phyloP scores from a whole-genome alignment of 176 grass and related monocot species.

The Bonia amplexicaulis region DNA sequence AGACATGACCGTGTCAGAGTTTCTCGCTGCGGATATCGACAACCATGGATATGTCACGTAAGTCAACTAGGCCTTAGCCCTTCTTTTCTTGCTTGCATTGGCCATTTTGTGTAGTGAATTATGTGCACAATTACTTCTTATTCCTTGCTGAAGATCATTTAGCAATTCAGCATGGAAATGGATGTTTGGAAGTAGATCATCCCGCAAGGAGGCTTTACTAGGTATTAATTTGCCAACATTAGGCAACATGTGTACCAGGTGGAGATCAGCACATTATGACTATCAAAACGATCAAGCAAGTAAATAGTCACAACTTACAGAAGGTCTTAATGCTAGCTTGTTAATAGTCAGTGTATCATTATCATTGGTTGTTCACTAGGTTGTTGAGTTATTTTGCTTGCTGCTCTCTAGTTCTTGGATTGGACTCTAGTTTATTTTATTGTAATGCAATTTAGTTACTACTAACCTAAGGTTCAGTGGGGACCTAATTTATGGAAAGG shows the following conservation, averaged over 20 bases:
- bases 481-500: not conserved
- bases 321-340: not conserved
- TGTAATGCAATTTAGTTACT: not conserved
- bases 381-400: not conserved
- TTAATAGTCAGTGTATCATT: not conserved
- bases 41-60: slow-evolving; percentile 94
- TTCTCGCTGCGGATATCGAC: slow-evolving; percentile 82
- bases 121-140: not conserved
- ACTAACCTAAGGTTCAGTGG: not conserved
- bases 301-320: not conserved
- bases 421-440: not conserved
- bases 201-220: not conserved
- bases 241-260: not conserved
- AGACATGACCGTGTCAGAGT: slow-evolving; percentile 87
- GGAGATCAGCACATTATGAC: not conserved
- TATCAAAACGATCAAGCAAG: not conserved
- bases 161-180: not conserved
- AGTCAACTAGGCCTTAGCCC: slow-evolving; percentile 15
- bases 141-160: not conserved
- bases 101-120: not conserved
- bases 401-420: not conserved
- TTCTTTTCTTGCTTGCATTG: slow-evolving; percentile 12
- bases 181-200: not conserved
- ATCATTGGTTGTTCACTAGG: not conserved
- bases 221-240: not conserved